phyloP scores from a whole-genome alignment of 2,329 filamentous ascomycete genomes.

The Leptoxyphium fumago region DNA sequence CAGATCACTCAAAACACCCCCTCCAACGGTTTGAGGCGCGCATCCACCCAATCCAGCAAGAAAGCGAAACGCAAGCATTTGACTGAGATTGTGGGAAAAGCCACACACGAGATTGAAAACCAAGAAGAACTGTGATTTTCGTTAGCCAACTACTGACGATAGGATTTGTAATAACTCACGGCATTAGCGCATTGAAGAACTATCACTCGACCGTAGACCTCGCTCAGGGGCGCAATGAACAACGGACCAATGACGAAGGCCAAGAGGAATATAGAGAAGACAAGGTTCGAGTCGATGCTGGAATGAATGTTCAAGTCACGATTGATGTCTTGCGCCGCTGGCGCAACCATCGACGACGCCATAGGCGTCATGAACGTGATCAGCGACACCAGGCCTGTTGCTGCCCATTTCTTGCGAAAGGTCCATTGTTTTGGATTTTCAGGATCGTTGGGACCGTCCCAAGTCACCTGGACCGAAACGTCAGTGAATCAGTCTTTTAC shows the following conservation, averaged over 20 bases:
- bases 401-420: conserved; percentile 28
- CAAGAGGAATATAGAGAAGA: conserved; percentile 21
- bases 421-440: conserved; percentile 34
- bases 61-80: conserved; percentile 21
- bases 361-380: conserved; percentile 22
- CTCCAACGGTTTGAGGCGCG: conserved; percentile 16
- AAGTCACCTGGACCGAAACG: conserved; percentile 23
- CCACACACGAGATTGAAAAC: conserved; percentile 20
- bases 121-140: conserved; percentile 13
- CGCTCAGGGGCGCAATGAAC: conserved; percentile 16
- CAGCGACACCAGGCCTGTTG: conserved; percentile 17
- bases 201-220: conserved; percentile 17
- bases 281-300: conserved; percentile 10
- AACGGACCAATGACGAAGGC: conserved; percentile 20
- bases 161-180: too few relatives aligned
- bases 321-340: conserved; percentile 12
- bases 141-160: too few relatives aligned
- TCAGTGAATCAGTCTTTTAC: too few relatives aligned
- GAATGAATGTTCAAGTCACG: conserved; percentile 14
- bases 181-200: conserved; percentile 17
- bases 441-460: conserved; percentile 31
- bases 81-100: conserved; percentile 14
- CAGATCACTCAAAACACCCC: conserved; percentile 16
- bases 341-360: conserved; percentile 20
- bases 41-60: conserved; percentile 18